Evolutionary conservation across 1,139 yeast species (phyloP).

Genomic region (Arxiozyma heterogenica): DNA sequence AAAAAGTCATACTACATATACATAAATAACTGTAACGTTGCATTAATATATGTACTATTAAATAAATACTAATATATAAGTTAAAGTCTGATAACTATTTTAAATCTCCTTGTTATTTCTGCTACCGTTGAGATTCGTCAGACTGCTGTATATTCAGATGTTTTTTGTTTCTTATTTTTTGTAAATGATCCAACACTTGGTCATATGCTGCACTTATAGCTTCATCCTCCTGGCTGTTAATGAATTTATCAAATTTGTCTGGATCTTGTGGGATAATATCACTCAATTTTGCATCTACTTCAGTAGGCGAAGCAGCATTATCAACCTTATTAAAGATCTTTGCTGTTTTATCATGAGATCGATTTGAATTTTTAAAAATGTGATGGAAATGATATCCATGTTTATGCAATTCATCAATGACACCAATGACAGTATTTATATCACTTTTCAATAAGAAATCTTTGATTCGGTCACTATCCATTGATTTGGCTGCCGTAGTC

Average conservation of each 20-base stretch:
- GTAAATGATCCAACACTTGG: conserved; percentile 39
- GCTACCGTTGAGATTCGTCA: not conserved
- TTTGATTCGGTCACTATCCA: conserved; percentile 48
- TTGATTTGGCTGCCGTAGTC: conserved; percentile 22
- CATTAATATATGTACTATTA: not conserved
- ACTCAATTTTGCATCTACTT: not conserved
- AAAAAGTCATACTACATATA: not conserved
- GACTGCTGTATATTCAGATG: not conserved
- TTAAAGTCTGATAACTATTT: not conserved
- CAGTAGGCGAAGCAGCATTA: not conserved
- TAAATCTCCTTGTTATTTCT: no score
- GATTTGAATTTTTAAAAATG: conserved; percentile 35
- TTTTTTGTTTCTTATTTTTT: conserved; percentile 28
- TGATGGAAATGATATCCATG: conserved; percentile 46
- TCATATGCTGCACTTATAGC: conserved; percentile 44
- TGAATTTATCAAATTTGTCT: conserved; percentile 6
- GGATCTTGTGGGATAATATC: conserved; percentile 8
- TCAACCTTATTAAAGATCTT: not conserved
- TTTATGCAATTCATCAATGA: conserved; percentile 42
- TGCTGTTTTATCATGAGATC: not conserved
- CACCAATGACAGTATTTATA: conserved; percentile 42
- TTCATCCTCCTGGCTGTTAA: conserved; percentile 23
- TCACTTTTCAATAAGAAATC: conserved; percentile 44
- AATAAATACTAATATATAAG: no score
- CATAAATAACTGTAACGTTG: no score